These are phyloP conservation scores for Zopfia rhizophila DNA, from an alignment of 2,329 filamentous ascomycete species.

Conservation along the genomic window DNA sequence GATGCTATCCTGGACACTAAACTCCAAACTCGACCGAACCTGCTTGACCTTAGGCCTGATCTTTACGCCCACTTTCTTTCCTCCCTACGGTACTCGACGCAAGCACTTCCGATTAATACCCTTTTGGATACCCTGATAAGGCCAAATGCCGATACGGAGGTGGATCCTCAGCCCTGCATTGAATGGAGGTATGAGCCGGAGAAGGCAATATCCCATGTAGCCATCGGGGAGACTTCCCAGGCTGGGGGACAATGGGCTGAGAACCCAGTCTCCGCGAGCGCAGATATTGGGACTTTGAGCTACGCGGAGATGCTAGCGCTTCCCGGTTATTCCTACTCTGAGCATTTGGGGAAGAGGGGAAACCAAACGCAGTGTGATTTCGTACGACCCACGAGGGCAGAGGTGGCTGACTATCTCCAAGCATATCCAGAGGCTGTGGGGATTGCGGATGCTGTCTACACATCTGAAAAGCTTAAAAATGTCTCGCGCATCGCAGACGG, in stretches of 20 bases:
- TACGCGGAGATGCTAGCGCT: constrained; percentile 71
- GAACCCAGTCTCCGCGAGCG: constrained; percentile 62
- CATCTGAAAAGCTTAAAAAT: constrained; percentile 52
- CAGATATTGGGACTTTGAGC: constrained; percentile 68
- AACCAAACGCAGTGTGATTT: constrained; percentile 56
- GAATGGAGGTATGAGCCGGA: constrained; percentile 64
- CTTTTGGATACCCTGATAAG: constrained; percentile 68
- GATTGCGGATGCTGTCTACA: constrained; percentile 60
- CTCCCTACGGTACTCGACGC: constrained; percentile 69
- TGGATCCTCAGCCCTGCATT: constrained; percentile 62
- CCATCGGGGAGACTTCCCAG: constrained; percentile 62
- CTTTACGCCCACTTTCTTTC: constrained; percentile 69
- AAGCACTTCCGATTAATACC: constrained; percentile 69
- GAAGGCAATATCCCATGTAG: constrained; percentile 63
- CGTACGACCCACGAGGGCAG: constrained; percentile 64
- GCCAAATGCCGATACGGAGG: constrained; percentile 68
- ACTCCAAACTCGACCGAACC: constrained; percentile 57
- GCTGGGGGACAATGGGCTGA: constrained; percentile 71
- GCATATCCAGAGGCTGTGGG: constrained; percentile 64
- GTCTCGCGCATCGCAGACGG: constrained; percentile 58
- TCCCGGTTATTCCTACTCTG: constrained; percentile 67
- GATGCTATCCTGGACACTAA: constrained; percentile 67
- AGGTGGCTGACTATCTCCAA: constrained; percentile 66
- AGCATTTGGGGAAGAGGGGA: constrained; percentile 60
- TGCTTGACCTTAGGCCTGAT: constrained; percentile 61